Base-by-base conservation (phyloP, 2,329 filamentous ascomycete genomes). In the Colletotrichum falcatum region DNA sequence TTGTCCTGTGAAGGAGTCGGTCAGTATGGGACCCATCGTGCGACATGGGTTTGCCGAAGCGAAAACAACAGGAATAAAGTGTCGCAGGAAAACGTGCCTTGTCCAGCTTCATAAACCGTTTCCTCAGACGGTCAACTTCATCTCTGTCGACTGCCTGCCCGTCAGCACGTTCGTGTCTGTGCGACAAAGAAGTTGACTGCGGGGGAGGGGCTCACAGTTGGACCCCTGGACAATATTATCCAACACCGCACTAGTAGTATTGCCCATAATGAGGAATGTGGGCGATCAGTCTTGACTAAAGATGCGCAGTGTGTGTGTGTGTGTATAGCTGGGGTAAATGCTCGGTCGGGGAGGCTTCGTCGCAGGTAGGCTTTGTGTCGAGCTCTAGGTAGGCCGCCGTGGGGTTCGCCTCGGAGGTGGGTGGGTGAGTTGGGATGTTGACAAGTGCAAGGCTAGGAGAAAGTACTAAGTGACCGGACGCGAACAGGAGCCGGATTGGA, bases 31-130 rank as follows among this genome's bases (percentile, higher is more conserved):
- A 11, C n/a, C 46, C 58, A 35, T n/a, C 49, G 53, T 7, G 28
- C 44, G 42, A 28, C 20, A n/a, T 33, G 42, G 26, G 28, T 23
- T 26, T 33, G 62, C 33, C 14, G 48, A 54, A 35, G 54, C 30
- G n/a, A 23, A 37, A 30, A 53, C 12, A 14, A 39, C 51, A n/a
- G 16, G 23, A n/a, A 37, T 33, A 58, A 26, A 60, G 26, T 35
- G 35, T 14, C 5, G 37, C 30, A 12, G 26, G 37, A 28, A 42
- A 33, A 75, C 84, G 75, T 83, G 96, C 95, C 89, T 98, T 98
- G 83, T 99, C 96, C 71, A 99, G 87, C 85, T 99, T 99, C 95
- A 98, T 98, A 80, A 99, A 99, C 73, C 95, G 90, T 86, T 99
- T 99, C 79, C 94, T 90, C 80, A 99, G 87, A 78, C 96, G 90